Evolutionary conservation across 1,284 basidiomycete genomes (phyloP).

Genomic region (Agroathelia rolfsii): DNA sequence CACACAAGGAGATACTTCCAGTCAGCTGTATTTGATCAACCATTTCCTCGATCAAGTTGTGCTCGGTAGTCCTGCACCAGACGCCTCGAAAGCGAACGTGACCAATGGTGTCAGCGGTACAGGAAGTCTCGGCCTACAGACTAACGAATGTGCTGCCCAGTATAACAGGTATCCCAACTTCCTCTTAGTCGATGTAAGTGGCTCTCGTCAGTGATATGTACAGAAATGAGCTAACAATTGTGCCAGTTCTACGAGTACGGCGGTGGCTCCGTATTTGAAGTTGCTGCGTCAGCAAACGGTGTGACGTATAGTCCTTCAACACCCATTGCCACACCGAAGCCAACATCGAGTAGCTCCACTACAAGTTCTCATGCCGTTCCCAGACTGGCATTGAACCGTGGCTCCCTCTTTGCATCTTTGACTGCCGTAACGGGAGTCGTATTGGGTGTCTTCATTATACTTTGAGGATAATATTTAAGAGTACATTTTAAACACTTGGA

Average conservation of each 20-base stretch:
- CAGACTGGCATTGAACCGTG: no score
- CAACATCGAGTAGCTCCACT: constrained; percentile 13
- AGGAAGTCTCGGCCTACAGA: constrained; percentile 69
- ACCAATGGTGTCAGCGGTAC: constrained; percentile 71
- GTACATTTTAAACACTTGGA: no score
- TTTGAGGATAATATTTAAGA: no score
- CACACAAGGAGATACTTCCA: constrained; percentile 33
- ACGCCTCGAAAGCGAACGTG: constrained; percentile 47
- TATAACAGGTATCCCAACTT: constrained; percentile 71
- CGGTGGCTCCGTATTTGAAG: constrained; percentile 72
- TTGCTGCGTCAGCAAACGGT: constrained; percentile 71
- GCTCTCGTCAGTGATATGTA: constrained; percentile 1
- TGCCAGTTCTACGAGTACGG: constrained; percentile 78
- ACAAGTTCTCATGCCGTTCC: no score
- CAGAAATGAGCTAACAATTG: constrained; percentile 7
- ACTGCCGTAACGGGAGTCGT: constrained; percentile 15
- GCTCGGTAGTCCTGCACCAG: constrained; percentile 44
- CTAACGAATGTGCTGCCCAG: constrained; percentile 49
- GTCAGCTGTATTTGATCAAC: constrained; percentile 51
- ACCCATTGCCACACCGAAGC: constrained; percentile 52
- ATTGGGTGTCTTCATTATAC: constrained; percentile 19
- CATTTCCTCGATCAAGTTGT: constrained; percentile 39
- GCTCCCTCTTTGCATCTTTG: no score
- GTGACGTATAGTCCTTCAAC: constrained; percentile 54
- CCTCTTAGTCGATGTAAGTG: constrained; percentile 72